These are phyloP conservation scores for Pleurotus eryngii DNA, from an alignment of 768 basidiomycete genomes.

Conservation along the genomic window DNA sequence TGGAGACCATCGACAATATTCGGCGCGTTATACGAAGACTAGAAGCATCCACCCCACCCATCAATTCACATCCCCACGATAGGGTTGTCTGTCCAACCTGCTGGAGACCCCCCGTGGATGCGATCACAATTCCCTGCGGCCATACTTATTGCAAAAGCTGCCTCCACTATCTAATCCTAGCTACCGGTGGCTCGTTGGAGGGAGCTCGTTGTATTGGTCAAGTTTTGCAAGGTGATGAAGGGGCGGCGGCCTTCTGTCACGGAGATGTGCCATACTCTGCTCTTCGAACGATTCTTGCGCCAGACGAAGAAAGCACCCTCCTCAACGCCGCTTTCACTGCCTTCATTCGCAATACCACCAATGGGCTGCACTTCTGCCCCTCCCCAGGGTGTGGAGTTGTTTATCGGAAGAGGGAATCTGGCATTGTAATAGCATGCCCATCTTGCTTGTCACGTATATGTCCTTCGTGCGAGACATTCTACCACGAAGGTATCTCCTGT, in stretches of 20 bases:
- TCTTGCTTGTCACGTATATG: slow-evolving; percentile 72
- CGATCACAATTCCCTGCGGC: slow-evolving; percentile 39
- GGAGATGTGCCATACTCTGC: slow-evolving; percentile 33
- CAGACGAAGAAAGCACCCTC: slow-evolving; percentile 35
- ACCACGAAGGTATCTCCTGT: slow-evolving; percentile 17
- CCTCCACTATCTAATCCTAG: slow-evolving; percentile 39
- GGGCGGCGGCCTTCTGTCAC: slow-evolving; percentile 22
- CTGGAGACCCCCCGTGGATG: slow-evolving; percentile 27
- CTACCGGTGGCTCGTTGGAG: slow-evolving; percentile 23
- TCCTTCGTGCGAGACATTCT: slow-evolving; percentile 48
- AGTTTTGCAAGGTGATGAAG: neutral
- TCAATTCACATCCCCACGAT: neutral
- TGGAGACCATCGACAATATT: slow-evolving; percentile 25
- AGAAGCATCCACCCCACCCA: slow-evolving; percentile 4
- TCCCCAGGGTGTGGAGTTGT: slow-evolving; percentile 46
- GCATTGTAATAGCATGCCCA: slow-evolving; percentile 62
- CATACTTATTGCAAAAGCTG: slow-evolving; percentile 53
- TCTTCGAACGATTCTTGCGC: slow-evolving; percentile 35
- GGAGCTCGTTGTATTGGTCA: neutral
- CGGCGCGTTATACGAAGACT: slow-evolving; percentile 19
- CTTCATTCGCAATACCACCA: slow-evolving; percentile 35
- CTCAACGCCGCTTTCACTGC: slow-evolving; percentile 39
- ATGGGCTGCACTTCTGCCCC: slow-evolving; percentile 54
- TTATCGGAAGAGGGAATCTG: slow-evolving; percentile 38
- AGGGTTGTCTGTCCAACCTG: slow-evolving; percentile 37